phyloP scores from a whole-genome alignment of 495 filamentous ascomycete species.

The Apodospora peruviana region DNA sequence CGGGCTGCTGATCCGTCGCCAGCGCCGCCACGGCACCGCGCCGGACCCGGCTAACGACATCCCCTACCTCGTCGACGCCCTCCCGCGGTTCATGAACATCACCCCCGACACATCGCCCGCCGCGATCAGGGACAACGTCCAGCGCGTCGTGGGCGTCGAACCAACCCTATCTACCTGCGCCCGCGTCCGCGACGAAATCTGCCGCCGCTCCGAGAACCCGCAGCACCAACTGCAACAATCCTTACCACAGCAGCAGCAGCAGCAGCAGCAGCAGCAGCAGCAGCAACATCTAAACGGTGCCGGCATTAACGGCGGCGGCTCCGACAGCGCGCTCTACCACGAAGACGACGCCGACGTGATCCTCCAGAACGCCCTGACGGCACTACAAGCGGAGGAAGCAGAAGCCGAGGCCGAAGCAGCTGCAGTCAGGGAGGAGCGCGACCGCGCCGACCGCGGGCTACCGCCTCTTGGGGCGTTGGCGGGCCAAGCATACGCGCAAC shows the following conservation, averaged over 20 bases:
- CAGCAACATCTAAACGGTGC: background rate
- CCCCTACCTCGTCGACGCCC: conserved; percentile 41
- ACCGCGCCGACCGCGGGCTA: conserved; percentile 38
- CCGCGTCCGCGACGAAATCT: conserved; percentile 44
- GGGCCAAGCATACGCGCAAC: conserved; percentile 26
- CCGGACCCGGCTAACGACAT: conserved; percentile 42
- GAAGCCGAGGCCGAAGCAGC: conserved; percentile 44
- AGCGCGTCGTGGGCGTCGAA: conserved; percentile 42
- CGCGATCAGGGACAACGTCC: conserved; percentile 40
- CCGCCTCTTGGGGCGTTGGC: conserved; percentile 27
- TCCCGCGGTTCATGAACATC: conserved; percentile 44
- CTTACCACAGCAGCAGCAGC: conserved; percentile 1
- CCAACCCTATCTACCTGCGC: conserved; percentile 41
- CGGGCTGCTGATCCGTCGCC: conserved; percentile 42
- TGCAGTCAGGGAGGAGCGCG: conserved; percentile 36
- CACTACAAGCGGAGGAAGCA: conserved; percentile 44
- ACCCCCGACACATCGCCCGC: conserved; percentile 40
- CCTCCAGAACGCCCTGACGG: conserved; percentile 43
- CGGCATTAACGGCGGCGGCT: conserved; percentile 13
- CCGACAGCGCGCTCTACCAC: conserved; percentile 17
- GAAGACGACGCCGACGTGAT: conserved; percentile 46
- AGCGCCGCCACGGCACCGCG: conserved; percentile 38
- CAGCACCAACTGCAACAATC: conserved; percentile 15
- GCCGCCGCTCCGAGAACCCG: conserved; percentile 36
- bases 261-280: background rate